Percentiles rank a stretch among this genome's conserved stretches.
These are phyloP conservation scores for Lasiodiplodia sp. DNA, from an alignment of 2,329 filamentous ascomycete species.

Conservation along the genomic window DNA sequence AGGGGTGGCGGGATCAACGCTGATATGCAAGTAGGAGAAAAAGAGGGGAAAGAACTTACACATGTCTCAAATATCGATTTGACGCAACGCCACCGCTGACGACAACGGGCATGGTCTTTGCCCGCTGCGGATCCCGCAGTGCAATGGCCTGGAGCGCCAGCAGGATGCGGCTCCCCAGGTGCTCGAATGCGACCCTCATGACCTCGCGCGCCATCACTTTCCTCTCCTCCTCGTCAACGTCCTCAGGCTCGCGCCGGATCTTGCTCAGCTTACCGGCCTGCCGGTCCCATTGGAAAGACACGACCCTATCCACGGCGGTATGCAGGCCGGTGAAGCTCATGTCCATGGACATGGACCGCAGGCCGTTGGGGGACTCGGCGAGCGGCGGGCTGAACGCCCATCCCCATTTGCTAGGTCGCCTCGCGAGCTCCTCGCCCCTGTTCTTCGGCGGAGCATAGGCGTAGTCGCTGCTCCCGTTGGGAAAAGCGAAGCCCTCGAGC, in stretches of 20 bases:
- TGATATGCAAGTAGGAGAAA: slow-evolving; percentile 30
- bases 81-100: slow-evolving; percentile 90
- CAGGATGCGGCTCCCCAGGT: slow-evolving; percentile 77
- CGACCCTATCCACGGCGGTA: slow-evolving; percentile 68
- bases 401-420: slow-evolving; percentile 58
- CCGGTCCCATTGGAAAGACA: slow-evolving; percentile 49
- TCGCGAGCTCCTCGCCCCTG: slow-evolving; percentile 65
- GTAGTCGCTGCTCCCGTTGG: slow-evolving; percentile 50
- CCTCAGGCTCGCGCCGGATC: slow-evolving; percentile 40
- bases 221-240: slow-evolving; percentile 67
- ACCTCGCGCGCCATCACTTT: slow-evolving; percentile 72
- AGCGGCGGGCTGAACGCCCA: slow-evolving; percentile 78
- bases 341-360: slow-evolving; percentile 42
- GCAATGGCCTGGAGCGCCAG: slow-evolving; percentile 65
- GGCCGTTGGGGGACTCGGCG: slow-evolving; percentile 52
- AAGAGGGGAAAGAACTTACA: slow-evolving; percentile 49
- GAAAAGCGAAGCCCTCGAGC: slow-evolving; percentile 82
- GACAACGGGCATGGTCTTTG: slow-evolving; percentile 66
- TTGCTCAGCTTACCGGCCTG: slow-evolving; percentile 41
- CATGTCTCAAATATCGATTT: slow-evolving; percentile 77
- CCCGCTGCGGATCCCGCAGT: slow-evolving; percentile 39
- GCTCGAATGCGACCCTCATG: slow-evolving; percentile 86
- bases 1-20: slow-evolving; percentile 15
- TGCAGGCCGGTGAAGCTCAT: slow-evolving; percentile 73
- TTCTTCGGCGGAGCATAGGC: slow-evolving; percentile 65